Conservation (phyloP, 306 rosid genomes). For the Vicia sativa region DNA sequence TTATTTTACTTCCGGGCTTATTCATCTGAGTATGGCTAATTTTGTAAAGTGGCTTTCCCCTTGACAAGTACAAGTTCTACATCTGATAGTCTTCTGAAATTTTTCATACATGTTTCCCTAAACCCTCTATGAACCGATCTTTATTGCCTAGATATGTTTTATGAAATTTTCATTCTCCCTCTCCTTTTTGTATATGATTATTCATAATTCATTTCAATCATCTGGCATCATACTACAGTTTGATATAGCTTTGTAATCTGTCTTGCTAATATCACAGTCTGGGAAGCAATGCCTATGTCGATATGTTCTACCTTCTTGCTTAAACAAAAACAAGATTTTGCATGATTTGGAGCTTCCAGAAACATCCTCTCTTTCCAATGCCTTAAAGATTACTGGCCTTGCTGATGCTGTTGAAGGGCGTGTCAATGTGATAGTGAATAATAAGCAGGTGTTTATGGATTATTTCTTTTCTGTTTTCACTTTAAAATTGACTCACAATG, state of each 20-base stretch:
- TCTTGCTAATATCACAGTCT: constrained; percentile 59
- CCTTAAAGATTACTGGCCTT: constrained; percentile 71
- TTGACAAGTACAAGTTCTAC: constrained; percentile 15
- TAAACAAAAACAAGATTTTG: constrained; percentile 57
- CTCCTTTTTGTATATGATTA: neutral
- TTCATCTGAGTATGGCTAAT: constrained; percentile 12
- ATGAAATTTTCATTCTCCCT: constrained; percentile 5
- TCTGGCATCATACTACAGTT: constrained; percentile 34
- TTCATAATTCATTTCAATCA: constrained; percentile 19
- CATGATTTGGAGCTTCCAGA: constrained; percentile 65
- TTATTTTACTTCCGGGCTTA: constrained; percentile 12
- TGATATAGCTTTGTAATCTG: constrained; percentile 25
- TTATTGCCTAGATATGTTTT: constrained; percentile 31
- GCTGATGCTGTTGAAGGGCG: constrained; percentile 93
- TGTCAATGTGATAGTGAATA: constrained; percentile 72
- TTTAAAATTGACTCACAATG: constrained; percentile 25
- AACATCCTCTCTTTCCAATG: constrained; percentile 57
- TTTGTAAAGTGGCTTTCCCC: constrained; percentile 22
- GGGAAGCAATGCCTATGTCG: constrained; percentile 94
- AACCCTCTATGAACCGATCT: constrained; percentile 18
- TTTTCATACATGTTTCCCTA: constrained; percentile 20
- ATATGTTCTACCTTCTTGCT: constrained; percentile 70
- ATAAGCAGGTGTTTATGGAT: constrained; percentile 61
- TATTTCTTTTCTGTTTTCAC: constrained; percentile 23
- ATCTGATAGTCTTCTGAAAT: constrained; percentile 30